A percentile compares a stretch with the other conserved stretches of the same genome.
These are phyloP conservation scores for Ascodesmis nigricans DNA, from an alignment of 495 filamentous ascomycete genomes.

Conservation along the genomic window DNA sequence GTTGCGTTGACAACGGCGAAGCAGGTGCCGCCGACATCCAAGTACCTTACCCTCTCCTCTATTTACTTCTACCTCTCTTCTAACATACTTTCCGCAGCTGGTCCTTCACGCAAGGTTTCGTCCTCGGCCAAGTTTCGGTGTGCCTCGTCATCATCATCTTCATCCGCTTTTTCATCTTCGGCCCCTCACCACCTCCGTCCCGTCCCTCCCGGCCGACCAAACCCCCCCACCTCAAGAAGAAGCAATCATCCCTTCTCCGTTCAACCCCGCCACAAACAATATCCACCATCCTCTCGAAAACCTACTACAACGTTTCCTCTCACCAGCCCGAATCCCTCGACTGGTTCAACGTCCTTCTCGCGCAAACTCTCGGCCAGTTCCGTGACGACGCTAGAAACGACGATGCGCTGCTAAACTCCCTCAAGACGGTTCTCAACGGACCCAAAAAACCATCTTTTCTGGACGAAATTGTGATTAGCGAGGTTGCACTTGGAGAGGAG, in stretches of 20 bases:
- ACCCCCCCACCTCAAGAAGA: slow-evolving; percentile 38
- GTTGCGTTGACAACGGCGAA: slow-evolving; percentile 19
- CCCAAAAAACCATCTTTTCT: slow-evolving; percentile 70
- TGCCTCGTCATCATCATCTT: slow-evolving; percentile 76
- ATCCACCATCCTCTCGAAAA: slow-evolving; percentile 80
- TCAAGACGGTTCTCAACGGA: slow-evolving; percentile 73
- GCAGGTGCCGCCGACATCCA: too few relatives aligned
- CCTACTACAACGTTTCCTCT: slow-evolving; percentile 88
- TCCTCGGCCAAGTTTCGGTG: slow-evolving; percentile 80
- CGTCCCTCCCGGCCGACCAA: slow-evolving; percentile 26
- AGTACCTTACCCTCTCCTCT: slow-evolving; percentile 3
- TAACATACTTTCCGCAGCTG: slow-evolving; percentile 31
- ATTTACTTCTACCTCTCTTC: too few relatives aligned
- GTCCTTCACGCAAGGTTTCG: slow-evolving; percentile 80
- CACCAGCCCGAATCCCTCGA: slow-evolving; percentile 98
- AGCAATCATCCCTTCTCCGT: slow-evolving; percentile 53
- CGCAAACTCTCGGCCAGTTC: slow-evolving; percentile 91
- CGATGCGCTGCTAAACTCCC: slow-evolving; percentile 79
- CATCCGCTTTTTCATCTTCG: slow-evolving; percentile 99
- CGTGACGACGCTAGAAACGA: slow-evolving; percentile 72
- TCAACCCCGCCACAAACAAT: slow-evolving; percentile 47
- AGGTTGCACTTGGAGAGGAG: slow-evolving; percentile 81
- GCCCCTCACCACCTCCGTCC: slow-evolving; percentile 45
- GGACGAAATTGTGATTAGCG: slow-evolving; percentile 79
- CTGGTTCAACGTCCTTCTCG: slow-evolving; percentile 97